Evolutionary conservation across 176 grass and related monocot species (phyloP), one percentile per base, ranked within the genome.

Genomic region (Cocos nucifera): DNA sequence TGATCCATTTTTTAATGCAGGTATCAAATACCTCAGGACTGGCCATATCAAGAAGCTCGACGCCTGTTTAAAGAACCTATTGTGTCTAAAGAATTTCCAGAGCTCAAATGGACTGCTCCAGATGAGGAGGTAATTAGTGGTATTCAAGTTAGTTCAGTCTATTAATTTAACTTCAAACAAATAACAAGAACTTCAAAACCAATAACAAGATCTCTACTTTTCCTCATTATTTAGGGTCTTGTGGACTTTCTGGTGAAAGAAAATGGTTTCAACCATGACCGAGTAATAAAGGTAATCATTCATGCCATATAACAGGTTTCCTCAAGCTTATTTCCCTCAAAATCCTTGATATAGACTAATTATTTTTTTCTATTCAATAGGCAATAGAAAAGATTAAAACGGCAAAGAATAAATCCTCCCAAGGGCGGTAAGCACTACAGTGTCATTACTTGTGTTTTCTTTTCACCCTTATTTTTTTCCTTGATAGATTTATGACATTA

Each of bases 31-130:
- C 86, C 83, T 48, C 75, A 96, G 70, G 92, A 96, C 14, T 96
- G 92, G 92, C 92, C 92, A 66, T 96, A 90, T 64, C 71, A 78
- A 60, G 92, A 96, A 81, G 83, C 85, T 79, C 77, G 86, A 20
- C 65, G 50, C 2, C 76, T 90, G 75, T 96, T 96, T 69, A 90
- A 87, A 75, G 62, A 90, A 75, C 86, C 92, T 44, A 79, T 76
- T 68, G 83, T 90, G 26, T 85, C 62, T 51, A 17, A 49, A 50
- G 68, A 82, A 62, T 69, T 90, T 71, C 78, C 92, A 74, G 86
- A 90, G 39, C 78, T 87, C 32, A 58, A 67, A 12, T 96, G 92
- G 86, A 77, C 69, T 59, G 59, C 75, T 78, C 78, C 75, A 60
- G 83, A 90, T 56, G 64, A 81, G 29, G 73, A 96, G 87, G 92